These are phyloP conservation scores for Epichloe scottii DNA, from an alignment of 2,329 filamentous ascomycete genomes.

Conservation along the genomic window DNA sequence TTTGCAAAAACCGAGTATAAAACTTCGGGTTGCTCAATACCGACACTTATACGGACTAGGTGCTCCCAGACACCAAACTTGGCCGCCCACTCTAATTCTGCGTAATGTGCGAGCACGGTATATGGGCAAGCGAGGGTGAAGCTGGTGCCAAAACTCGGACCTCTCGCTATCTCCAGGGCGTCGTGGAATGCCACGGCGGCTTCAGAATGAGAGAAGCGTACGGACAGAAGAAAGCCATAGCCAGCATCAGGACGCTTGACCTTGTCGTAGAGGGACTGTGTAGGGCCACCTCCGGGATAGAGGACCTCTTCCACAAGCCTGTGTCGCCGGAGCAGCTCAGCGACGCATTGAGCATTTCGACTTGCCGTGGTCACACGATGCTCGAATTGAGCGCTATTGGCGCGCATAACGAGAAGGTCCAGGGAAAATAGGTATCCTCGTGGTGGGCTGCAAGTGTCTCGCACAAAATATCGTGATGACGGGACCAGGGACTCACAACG, in stretches of 20 bases:
- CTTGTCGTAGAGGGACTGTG: slow-evolving; percentile 26
- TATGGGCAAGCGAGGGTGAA: slow-evolving; percentile 25
- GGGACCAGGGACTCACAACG: neutral
- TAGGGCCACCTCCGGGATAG: slow-evolving; percentile 25
- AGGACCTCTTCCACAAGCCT: slow-evolving; percentile 19
- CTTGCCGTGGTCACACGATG: neutral
- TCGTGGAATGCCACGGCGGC: slow-evolving; percentile 31
- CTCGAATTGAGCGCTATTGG: neutral
- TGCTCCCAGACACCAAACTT: slow-evolving; percentile 12
- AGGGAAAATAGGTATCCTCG: slow-evolving; percentile 12
- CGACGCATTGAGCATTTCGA: neutral
- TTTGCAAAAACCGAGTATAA: neutral
- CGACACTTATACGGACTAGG: slow-evolving; percentile 6
- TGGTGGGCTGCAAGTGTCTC: no score
- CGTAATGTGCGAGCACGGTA: slow-evolving; percentile 17
- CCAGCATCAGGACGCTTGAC: slow-evolving; percentile 20
- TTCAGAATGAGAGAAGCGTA: slow-evolving; percentile 28
- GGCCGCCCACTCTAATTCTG: slow-evolving; percentile 17
- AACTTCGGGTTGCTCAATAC: slow-evolving; percentile 4
- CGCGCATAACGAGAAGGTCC: neutral
- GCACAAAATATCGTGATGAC: neutral
- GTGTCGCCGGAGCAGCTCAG: slow-evolving; percentile 24
- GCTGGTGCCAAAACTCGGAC: slow-evolving; percentile 35
- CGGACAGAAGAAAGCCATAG: slow-evolving; percentile 34
- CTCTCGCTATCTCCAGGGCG: slow-evolving; percentile 27